phyloP scores from a whole-genome alignment of 371 early-diverging fungal species.

The Rhizopus stolonifer region DNA sequence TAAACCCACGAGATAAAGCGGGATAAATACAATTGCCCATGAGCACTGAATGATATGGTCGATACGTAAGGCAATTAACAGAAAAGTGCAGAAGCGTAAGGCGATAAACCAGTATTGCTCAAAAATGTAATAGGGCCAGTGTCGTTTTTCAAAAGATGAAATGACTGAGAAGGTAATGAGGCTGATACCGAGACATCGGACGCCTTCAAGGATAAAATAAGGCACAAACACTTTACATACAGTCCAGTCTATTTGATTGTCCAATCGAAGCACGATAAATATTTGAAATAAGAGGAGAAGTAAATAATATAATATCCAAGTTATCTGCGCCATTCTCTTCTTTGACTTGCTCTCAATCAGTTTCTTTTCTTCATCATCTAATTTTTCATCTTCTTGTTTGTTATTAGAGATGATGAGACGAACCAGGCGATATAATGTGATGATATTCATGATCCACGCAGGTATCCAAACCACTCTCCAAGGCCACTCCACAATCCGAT shows the following conservation, averaged over 20 bases:
- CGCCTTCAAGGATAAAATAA: constrained; percentile 64
- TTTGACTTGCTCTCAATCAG: neutral
- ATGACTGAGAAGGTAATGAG: constrained; percentile 26
- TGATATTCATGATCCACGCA: constrained; percentile 69
- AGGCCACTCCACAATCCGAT: constrained; percentile 65
- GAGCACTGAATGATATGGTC: constrained; percentile 54
- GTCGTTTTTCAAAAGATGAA: constrained; percentile 13
- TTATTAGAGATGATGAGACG: constrained; percentile 10
- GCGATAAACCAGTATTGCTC: constrained; percentile 60
- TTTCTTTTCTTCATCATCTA: too few relatives aligned
- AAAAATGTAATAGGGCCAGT: constrained; percentile 28
- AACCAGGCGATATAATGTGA: constrained; percentile 32
- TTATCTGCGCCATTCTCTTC: constrained; percentile 8
- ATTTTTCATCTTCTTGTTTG: too few relatives aligned
- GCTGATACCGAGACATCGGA: constrained; percentile 38
- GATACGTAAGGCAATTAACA: constrained; percentile 64
- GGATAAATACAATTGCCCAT: constrained; percentile 82
- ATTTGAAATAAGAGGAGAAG: constrained; percentile 51
- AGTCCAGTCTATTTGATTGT: constrained; percentile 50
- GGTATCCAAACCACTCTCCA: constrained; percentile 80
- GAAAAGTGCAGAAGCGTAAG: constrained; percentile 56
- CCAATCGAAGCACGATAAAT: constrained; percentile 53
- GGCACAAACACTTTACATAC: constrained; percentile 68
- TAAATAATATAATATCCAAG: constrained; percentile 28
- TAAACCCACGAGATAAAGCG: constrained; percentile 68